A percentile compares a stretch with the other conserved stretches of the same genome.
phyloP scores from a whole-genome alignment of 2,329 filamentous ascomycete genomes.

The Dothiorella sarmentorum region DNA sequence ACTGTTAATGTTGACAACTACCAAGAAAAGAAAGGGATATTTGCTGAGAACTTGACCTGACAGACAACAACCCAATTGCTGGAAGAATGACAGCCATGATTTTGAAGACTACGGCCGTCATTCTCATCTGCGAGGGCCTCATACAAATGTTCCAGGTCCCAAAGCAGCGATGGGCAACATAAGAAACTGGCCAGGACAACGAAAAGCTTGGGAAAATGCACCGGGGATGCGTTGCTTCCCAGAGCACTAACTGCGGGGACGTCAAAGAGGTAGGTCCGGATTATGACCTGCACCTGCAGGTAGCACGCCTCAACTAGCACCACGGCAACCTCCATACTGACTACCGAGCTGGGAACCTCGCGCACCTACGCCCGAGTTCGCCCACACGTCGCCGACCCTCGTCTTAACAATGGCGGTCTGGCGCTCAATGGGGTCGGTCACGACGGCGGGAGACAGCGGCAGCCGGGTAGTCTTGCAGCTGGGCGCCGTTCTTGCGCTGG shows the following conservation, averaged over 20 bases:
- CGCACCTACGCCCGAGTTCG: conserved; percentile 65
- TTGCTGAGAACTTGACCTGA: no score
- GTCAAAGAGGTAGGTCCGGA: conserved; percentile 69
- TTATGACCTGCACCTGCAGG: conserved; percentile 67
- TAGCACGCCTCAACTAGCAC: conserved; percentile 66
- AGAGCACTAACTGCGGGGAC: conserved; percentile 60
- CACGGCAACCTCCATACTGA: conserved; percentile 65
- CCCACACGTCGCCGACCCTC: conserved; percentile 62
- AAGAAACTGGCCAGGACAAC: conserved; percentile 70
- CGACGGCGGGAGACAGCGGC: conserved; percentile 74
- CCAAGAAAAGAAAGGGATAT: no score
- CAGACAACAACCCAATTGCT: no score
- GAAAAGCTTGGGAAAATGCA: conserved; percentile 78
- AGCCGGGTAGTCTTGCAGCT: conserved; percentile 52
- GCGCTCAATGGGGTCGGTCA: conserved; percentile 73
- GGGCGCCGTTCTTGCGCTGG: conserved; percentile 49
- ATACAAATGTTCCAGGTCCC: no score
- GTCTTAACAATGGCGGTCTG: conserved; percentile 64
- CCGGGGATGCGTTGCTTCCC: conserved; percentile 55
- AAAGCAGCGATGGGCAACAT: conserved; percentile 78
- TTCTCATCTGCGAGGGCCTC: no score
- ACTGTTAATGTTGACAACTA: no score
- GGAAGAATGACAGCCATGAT: no score
- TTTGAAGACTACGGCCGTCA: no score
- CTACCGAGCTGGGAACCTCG: conserved; percentile 67